Percentiles rank a stretch among this genome's conserved stretches.
Evolutionary conservation across 2,329 filamentous ascomycete genomes (phyloP).

Genomic region (Neocucurbitaria cava): DNA sequence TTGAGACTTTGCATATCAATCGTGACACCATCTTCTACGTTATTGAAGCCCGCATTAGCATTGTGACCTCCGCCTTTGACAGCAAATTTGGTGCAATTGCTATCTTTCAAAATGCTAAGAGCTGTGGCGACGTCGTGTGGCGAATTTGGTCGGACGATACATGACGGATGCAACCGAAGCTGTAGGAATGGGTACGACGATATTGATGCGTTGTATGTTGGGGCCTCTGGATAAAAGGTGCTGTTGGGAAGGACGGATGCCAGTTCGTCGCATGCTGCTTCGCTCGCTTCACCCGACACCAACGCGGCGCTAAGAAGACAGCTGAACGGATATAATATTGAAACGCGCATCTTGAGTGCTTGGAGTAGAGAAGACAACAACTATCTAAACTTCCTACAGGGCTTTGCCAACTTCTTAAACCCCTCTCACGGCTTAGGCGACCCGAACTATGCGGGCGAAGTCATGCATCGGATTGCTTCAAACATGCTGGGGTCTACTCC

Average conservation of each 20-base stretch:
- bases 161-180: slow-evolving; percentile 24
- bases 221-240: slow-evolving; percentile 23
- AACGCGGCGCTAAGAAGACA: neutral
- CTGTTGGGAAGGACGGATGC: slow-evolving; percentile 17
- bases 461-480: neutral
- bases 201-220: slow-evolving; percentile 31
- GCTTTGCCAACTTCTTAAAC: neutral
- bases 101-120: slow-evolving; percentile 15
- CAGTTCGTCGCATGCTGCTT: slow-evolving; percentile 18
- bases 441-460: neutral
- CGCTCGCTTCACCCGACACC: neutral
- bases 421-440: neutral
- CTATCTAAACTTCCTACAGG: too few species aligned
- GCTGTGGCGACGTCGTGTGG: slow-evolving; percentile 26
- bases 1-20: slow-evolving; percentile 40
- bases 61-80: slow-evolving; percentile 35
- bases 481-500: neutral
- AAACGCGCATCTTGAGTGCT: slow-evolving; percentile 13
- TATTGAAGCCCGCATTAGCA: slow-evolving; percentile 34
- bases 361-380: neutral
- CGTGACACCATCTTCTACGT: slow-evolving; percentile 39
- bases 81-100: slow-evolving; percentile 26
- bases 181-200: slow-evolving; percentile 31
- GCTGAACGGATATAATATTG: slow-evolving; percentile 2
- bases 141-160: slow-evolving; percentile 27